These are phyloP conservation scores for Neonectria ditissima DNA, from an alignment of 2,329 filamentous ascomycete species.

Conservation along the genomic window DNA sequence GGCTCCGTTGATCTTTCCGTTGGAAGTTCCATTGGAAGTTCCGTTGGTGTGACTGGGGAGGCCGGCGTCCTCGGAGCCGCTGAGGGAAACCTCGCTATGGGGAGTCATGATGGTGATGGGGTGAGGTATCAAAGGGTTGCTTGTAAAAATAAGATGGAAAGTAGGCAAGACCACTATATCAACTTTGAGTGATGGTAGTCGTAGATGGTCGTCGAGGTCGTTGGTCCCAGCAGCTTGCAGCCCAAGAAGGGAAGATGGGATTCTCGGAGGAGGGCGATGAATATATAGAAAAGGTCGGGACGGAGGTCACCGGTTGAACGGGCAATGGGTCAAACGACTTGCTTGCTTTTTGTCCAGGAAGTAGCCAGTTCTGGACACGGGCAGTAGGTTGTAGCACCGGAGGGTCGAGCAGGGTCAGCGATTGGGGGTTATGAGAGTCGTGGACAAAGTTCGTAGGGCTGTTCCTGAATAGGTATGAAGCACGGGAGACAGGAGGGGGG, in stretches of 20 bases:
- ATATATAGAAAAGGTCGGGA: constrained; percentile 25
- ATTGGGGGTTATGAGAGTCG: constrained; percentile 13
- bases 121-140: constrained; percentile 28
- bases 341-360: constrained; percentile 26
- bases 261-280: constrained; percentile 25
- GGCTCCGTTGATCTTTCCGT: constrained; percentile 34
- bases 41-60: constrained; percentile 31
- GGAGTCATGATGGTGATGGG: constrained; percentile 49
- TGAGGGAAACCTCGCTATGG: constrained; percentile 50
- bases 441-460: constrained; percentile 24
- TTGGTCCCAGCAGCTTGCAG: constrained; percentile 19
- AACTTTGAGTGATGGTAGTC: constrained; percentile 10
- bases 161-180: constrained; percentile 6
- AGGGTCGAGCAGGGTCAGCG: constrained; percentile 24
- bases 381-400: constrained; percentile 24
- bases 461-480: constrained; percentile 25
- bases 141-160: constrained; percentile 17
- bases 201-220: constrained; percentile 2
- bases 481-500: constrained; percentile 16
- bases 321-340: constrained; percentile 28
- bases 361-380: constrained; percentile 28
- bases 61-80: constrained; percentile 42
- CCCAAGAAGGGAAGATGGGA: constrained; percentile 1
- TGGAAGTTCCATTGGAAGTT: constrained; percentile 34
- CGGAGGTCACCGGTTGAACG: constrained; percentile 31